Evolutionary conservation across 106 monocot species (phyloP), one percentile per base, ranked within the genome.

Genomic region (Phalaenopsis aphrodite): DNA sequence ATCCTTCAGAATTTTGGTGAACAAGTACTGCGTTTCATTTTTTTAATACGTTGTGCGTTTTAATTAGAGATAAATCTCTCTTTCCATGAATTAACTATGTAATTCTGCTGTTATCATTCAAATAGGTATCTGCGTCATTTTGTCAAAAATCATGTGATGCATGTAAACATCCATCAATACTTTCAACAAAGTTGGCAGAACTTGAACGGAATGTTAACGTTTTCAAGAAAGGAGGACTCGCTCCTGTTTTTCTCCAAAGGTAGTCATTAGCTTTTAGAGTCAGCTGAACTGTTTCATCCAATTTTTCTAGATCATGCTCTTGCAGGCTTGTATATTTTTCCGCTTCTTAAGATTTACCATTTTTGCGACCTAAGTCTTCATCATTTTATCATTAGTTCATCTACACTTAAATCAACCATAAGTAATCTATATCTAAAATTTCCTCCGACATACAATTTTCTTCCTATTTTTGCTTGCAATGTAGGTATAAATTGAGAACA

Each of bases 1-100:
- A 92, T 97, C 48, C 90, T 97, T 43, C 82, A 90, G 66, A 89
- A 81, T 86, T 97, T 97, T 84, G 96, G 96, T 56, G 94, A 97
- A 82, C 78, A 89, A 90, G 96, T 97, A 79, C 30, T n/a, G n/a
- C 21, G 48, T 47, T 30, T 65, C 5, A 8, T 42, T 43, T 14
- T 43, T 5, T 41, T 42, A 52, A 52, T 52, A 52, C 12, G 9
- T 2, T 12, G 3, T 42, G 42, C n/a, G 19, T 45, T 74, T 42
- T 74, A 21, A 18, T 74, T 43, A 41, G 9, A 52, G 74, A 74
- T 41, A 12, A 36, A 11, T 3, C 43, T 74, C 5, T n/a, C 43
- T 12, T 74, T 74, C 42, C 75, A 39, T 55, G 46, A 19, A 48
- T 80, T 6, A 77, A 75, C 41, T 42, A 38, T 19, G 36, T 55